phyloP scores from a whole-genome alignment of 2,329 filamentous ascomycete species.

The Arthrobotrys megalospora region DNA sequence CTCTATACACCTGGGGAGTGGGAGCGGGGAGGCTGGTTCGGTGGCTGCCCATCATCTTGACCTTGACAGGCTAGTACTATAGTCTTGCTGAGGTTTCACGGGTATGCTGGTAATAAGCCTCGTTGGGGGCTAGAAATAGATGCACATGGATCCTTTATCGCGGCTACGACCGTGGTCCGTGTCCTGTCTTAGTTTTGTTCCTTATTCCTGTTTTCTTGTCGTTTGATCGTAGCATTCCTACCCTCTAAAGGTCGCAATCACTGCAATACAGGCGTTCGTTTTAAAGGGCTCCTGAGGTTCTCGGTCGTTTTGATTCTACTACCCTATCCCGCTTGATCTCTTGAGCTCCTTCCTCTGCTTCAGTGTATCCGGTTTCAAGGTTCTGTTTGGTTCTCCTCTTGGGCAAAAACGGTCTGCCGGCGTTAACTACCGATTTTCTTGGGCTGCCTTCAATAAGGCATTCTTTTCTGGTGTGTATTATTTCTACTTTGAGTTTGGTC shows the following conservation, averaged over 20 bases:
- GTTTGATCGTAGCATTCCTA: constrained; percentile 4
- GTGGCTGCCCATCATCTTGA: constrained; percentile 61
- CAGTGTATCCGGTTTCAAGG: constrained; percentile 6
- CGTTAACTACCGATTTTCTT: constrained; percentile 38
- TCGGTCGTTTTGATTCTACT: constrained; percentile 8
- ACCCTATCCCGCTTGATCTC: background rate
- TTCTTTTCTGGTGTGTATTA: constrained; percentile 37
- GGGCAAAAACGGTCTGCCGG: constrained; percentile 35
- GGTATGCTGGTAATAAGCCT: background rate
- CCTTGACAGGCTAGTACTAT: background rate
- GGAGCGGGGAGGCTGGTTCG: constrained; percentile 91
- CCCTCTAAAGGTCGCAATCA: constrained; percentile 21
- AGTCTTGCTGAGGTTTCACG: background rate
- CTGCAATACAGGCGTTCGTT: constrained; percentile 44
- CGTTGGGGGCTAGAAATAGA: constrained; percentile 2
- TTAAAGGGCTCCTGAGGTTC: constrained; percentile 18
- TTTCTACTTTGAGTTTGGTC: constrained; percentile 2
- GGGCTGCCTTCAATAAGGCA: constrained; percentile 9
- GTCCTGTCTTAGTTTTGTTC: constrained; percentile 5
- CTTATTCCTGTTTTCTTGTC: constrained; percentile 5
- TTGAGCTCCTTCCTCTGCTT: background rate
- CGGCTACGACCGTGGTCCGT: background rate
- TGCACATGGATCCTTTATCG: background rate
- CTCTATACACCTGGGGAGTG: constrained; percentile 81
- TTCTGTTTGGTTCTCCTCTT: constrained; percentile 9